Evolutionary conservation across 768 basidiomycete genomes (phyloP), one percentile per base, ranked within the genome.

Genomic region (Mycena maculata): DNA sequence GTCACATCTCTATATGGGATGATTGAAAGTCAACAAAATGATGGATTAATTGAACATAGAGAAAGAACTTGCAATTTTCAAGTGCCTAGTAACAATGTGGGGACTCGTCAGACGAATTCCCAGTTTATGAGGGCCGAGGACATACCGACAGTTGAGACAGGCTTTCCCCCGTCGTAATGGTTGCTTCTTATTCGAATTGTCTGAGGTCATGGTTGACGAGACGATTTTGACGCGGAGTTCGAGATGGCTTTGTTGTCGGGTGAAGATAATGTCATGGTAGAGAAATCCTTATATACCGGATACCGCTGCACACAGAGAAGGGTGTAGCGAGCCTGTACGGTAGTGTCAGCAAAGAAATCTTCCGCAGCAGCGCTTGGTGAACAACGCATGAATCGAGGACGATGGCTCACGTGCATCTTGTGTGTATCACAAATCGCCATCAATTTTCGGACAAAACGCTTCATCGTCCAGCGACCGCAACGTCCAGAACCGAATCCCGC

Each of bases 91-190:
- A 30, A 47, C 28, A 33, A 6, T 30, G 52, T 39, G 47, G 22
- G 7, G 18, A 49, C 31, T 15, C 13, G 1, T 12, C 33, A 20
- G 45, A 44, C 16, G 23, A 22, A 30, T 27, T 30, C 16, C 22
- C 12, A 39, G 18, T 12, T 22, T 18, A 30, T 22, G 20, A 27
- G 28, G 5, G n/a, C 20, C 11, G 3, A 30, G 10, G 10, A 41
- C 66, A 23, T 50, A 72, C 71, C 71, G 42, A 49, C 72, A 73
- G 50, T 71, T 70, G 9, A 68, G 39, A 44, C 72, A 73, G 4
- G 72, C 72, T 36, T 72, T 66, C 3, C 71, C 71, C 47, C 71
- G 57, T 31, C 65, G 39, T 22, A 72, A 61, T 30, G 63, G 36
- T 15, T 48, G n/a, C 12, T 18, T 47, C 23, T 48, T 59, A 28